Evolutionary conservation across 495 filamentous ascomycete genomes (phyloP).

Genomic region (Choiromyces venosus): DNA sequence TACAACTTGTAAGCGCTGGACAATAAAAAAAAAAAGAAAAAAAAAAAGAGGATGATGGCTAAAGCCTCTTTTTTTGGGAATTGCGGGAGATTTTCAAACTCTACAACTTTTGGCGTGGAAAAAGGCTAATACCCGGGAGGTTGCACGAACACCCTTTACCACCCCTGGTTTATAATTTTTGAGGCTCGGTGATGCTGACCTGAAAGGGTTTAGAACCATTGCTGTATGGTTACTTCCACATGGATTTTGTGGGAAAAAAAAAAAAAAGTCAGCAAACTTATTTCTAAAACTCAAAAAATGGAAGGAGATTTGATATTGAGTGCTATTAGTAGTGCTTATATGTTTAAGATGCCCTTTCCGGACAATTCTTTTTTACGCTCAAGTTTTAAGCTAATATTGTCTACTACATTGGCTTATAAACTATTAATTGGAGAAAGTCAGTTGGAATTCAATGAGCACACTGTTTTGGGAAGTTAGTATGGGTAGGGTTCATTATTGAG

Average conservation of each 20-base stretch:
- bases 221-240: neutral
- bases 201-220: neutral
- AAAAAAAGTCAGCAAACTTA: neutral
- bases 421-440: neutral
- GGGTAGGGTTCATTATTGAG: neutral
- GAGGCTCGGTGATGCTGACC: neutral
- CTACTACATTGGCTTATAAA: neutral
- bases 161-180: neutral
- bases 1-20: neutral
- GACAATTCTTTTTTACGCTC: neutral
- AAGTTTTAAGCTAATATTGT: neutral
- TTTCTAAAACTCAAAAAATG: neutral
- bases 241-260: neutral
- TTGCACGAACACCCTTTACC: neutral
- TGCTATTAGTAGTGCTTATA: neutral
- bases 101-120: neutral
- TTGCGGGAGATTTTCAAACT: neutral
- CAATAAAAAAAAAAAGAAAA: neutral
- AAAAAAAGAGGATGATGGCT: neutral
- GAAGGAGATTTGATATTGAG: neutral
- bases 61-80: neutral
- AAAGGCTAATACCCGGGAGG: neutral
- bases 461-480: neutral
- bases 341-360: neutral
- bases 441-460: neutral